phyloP scores from a whole-genome alignment of 768 basidiomycete species.

The Stropharia rugosoannulata region DNA sequence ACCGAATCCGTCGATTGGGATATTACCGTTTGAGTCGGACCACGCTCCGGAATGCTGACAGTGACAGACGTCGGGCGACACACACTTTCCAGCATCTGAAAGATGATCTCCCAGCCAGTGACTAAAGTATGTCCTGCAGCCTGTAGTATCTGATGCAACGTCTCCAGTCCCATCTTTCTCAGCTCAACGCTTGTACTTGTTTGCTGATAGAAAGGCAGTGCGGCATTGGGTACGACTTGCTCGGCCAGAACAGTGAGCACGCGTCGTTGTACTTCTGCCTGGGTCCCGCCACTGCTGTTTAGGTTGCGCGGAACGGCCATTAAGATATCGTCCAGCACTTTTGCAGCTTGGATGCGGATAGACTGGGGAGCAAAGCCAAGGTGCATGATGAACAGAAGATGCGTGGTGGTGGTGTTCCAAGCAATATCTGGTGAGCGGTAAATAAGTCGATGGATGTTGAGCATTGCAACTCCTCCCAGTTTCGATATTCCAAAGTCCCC shows the following conservation, averaged over 20 bases:
- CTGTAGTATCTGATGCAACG: constrained; percentile 87
- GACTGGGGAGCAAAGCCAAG: constrained; percentile 67
- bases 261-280: constrained; percentile 72
- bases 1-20: constrained; percentile 42
- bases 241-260: constrained; percentile 83
- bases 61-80: constrained; percentile 56
- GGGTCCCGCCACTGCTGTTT: constrained; percentile 56
- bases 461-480: constrained; percentile 72
- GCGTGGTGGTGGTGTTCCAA: constrained; percentile 79
- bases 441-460: constrained; percentile 88
- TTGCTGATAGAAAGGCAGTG: constrained; percentile 28
- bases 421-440: constrained; percentile 80
- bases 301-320: constrained; percentile 74
- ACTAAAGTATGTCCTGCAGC: constrained; percentile 89
- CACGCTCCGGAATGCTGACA: constrained; percentile 25
- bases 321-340: constrained; percentile 83
- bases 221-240: constrained; percentile 63
- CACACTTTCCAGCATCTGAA: constrained; percentile 88
- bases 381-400: constrained; percentile 77
- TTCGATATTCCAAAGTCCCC: constrained; percentile 94
- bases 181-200: constrained; percentile 67
- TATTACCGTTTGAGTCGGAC: constrained; percentile 18
- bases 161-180: constrained; percentile 85
- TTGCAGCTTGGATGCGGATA: constrained; percentile 88
- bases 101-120: constrained; percentile 92